phyloP scores from a whole-genome alignment of 108 stramenopile species.

The Nitzschia putrida region DNA sequence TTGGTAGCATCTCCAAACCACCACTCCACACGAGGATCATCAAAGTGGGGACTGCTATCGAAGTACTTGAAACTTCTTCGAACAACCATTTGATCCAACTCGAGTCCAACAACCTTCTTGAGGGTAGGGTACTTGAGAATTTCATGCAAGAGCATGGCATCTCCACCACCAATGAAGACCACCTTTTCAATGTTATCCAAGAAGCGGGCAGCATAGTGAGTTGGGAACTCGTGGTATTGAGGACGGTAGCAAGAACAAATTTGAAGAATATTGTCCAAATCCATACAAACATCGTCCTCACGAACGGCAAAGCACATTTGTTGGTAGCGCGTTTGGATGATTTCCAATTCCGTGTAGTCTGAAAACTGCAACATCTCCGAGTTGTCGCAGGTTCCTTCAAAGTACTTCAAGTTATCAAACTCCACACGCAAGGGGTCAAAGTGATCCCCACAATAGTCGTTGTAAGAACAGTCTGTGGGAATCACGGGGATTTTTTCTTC shows the following conservation, averaged over 20 bases:
- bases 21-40: conserved; percentile 76
- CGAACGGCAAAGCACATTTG: conserved; percentile 8
- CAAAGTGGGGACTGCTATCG: conserved; percentile 76
- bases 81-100: conserved; percentile 77
- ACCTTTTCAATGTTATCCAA: conserved; percentile 64
- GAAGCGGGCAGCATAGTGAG: conserved; percentile 78
- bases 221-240: conserved; percentile 75
- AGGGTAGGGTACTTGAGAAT: conserved; percentile 73
- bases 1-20: conserved; percentile 86
- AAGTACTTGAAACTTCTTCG: conserved; percentile 73
- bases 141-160: conserved; percentile 84
- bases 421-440: conserved; percentile 20
- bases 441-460: conserved; percentile 8
- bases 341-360: conserved; percentile 17
- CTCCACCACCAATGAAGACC: conserved; percentile 77
- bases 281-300: conserved; percentile 56
- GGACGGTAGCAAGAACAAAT: conserved; percentile 76
- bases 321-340: conserved; percentile 30
- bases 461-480: not conserved
- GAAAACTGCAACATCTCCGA: not conserved
- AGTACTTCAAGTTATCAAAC: conserved; percentile 30
- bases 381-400: conserved; percentile 21
- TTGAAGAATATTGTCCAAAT: conserved; percentile 59
- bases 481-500: conserved; percentile 15
- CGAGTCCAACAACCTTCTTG: conserved; percentile 72